Conservation (phyloP, 1,284 basidiomycete genomes). For the Ceratobasidium sp. region DNA sequence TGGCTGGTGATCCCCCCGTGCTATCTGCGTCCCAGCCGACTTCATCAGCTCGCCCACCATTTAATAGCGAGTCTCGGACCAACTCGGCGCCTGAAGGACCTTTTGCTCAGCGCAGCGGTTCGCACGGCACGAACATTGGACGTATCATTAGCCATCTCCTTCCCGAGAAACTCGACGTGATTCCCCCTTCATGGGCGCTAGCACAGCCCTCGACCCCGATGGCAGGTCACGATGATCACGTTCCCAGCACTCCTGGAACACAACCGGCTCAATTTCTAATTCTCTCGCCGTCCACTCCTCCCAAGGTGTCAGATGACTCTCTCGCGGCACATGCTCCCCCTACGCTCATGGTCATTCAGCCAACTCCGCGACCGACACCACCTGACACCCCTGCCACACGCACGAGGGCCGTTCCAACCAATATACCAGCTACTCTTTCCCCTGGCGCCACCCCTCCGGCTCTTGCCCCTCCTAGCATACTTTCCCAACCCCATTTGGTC, state of each 20-base stretch:
- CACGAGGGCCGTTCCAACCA: conserved; percentile 18
- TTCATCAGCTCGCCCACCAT: conserved; percentile 1
- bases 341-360: conserved; percentile 58
- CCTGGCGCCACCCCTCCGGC: conserved; percentile 18
- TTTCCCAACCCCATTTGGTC: conserved; percentile 6
- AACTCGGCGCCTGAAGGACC: conserved; percentile 26
- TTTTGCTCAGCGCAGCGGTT: neutral
- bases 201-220: conserved; percentile 25
- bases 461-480: conserved; percentile 23
- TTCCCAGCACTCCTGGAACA: conserved; percentile 12
- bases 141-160: conserved; percentile 66
- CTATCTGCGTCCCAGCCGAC: conserved; percentile 26
- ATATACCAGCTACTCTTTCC: conserved; percentile 17
- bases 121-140: conserved; percentile 50
- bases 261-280: conserved; percentile 36
- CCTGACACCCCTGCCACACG: conserved; percentile 57
- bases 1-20: conserved; percentile 13
- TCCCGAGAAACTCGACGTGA: conserved; percentile 50
- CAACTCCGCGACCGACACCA: conserved; percentile 57
- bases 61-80: conserved; percentile 20
- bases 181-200: conserved; percentile 35
- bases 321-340: conserved; percentile 41
- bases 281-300: conserved; percentile 36
- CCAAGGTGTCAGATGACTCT: conserved; percentile 37
- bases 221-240: neutral